phyloP scores from a whole-genome alignment of 495 filamentous ascomycete genomes.

The Parathielavia hyrcaniae region DNA sequence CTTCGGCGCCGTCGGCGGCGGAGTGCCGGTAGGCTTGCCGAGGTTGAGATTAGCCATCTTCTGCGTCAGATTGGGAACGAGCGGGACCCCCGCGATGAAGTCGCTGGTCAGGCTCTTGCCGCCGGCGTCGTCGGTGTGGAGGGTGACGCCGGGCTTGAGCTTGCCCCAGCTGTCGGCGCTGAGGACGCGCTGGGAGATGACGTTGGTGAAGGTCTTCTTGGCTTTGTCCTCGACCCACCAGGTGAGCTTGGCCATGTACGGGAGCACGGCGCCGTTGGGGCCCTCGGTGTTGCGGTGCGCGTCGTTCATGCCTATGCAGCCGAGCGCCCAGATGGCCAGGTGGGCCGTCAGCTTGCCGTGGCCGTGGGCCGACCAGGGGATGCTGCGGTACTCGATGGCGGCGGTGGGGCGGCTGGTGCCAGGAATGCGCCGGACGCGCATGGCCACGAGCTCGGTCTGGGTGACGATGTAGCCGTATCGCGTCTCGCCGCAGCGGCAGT shows the following conservation, averaged over 20 bases:
- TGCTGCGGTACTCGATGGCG: not conserved
- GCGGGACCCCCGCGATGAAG: too few relatives aligned
- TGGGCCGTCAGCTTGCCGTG: constrained; percentile 5
- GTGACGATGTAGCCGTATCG: constrained; percentile 10
- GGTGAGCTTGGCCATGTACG: constrained; percentile 8
- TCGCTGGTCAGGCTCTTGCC: too few relatives aligned
- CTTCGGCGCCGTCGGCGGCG: too few relatives aligned
- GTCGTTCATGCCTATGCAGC: constrained; percentile 14
- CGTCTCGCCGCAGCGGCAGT: constrained; percentile 11
- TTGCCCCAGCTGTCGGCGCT: not conserved
- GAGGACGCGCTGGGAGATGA: constrained; percentile 7
- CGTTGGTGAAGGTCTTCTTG: not conserved
- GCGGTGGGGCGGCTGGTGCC: not conserved
- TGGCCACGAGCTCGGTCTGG: constrained; percentile 7
- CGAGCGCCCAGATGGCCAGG: constrained; percentile 9
- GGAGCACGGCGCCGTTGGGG: not conserved
- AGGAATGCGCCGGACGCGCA: constrained; percentile 2
- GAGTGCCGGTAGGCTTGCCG: too few relatives aligned
- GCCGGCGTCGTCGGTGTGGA: too few relatives aligned
- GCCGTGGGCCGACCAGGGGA: not conserved
- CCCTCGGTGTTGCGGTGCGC: constrained; percentile 7
- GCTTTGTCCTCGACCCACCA: not conserved
- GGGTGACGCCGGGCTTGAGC: too few relatives aligned
- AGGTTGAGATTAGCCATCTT: too few relatives aligned
- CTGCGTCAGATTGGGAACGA: too few relatives aligned